These are phyloP conservation scores for Podaxis sp. DNA, from an alignment of 768 basidiomycete genomes.

Conservation along the genomic window DNA sequence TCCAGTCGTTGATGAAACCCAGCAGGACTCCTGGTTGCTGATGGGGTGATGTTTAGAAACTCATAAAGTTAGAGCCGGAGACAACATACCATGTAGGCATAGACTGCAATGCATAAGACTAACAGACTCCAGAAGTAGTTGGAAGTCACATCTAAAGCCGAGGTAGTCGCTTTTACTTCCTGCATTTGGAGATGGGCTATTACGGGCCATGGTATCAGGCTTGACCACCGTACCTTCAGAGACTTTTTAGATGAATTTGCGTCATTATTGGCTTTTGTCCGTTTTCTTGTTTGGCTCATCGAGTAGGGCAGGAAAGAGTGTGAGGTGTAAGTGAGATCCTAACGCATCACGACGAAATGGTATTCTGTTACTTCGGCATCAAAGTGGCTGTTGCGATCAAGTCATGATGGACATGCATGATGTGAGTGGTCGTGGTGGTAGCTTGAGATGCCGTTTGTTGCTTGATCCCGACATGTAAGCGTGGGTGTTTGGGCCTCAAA, in stretches of 20 bases:
- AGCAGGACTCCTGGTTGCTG: slow-evolving; percentile 19
- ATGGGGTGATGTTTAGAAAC: slow-evolving; percentile 16
- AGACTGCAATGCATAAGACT: slow-evolving; percentile 6
- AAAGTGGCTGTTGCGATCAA: neutral
- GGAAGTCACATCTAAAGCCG: neutral
- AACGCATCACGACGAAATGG: slow-evolving; percentile 8
- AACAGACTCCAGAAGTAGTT: slow-evolving; percentile 11
- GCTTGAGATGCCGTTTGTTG: too few species aligned
- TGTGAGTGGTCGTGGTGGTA: neutral
- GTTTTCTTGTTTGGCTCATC: slow-evolving; percentile 5
- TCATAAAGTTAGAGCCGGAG: neutral
- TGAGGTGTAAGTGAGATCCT: neutral
- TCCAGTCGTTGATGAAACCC: slow-evolving; percentile 34
- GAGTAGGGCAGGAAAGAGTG: neutral
- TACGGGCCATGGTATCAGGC: neutral
- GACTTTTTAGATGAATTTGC: neutral
- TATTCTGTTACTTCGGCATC: slow-evolving; percentile 4
- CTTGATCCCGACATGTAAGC: too few species aligned
- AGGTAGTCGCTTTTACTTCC: neutral
- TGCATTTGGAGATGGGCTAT: neutral
- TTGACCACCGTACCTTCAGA: neutral
- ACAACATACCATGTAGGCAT: slow-evolving; percentile 16
- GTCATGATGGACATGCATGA: neutral
- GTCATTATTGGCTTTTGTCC: neutral
- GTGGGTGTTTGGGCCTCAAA: neutral